Evolutionary conservation across 2,329 filamentous ascomycete genomes (phyloP), one percentile per base, ranked within the genome.

Genomic region (Byssochlamys sp.): DNA sequence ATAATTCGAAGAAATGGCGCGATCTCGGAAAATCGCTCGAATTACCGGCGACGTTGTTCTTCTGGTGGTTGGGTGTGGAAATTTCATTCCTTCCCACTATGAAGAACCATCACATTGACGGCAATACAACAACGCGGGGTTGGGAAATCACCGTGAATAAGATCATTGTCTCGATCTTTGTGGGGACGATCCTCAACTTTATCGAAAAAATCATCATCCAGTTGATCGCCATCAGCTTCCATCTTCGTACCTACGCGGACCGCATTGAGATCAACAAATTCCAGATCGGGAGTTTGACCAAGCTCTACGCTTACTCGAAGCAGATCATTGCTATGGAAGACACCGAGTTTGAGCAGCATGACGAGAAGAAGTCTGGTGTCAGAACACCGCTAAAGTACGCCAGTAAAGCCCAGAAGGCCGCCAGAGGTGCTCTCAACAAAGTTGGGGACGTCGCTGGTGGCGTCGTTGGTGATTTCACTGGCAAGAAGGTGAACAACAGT

Each of bases 191-290:
- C 2, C 78, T 96, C 60, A 96, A 97, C 73, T 87, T 94, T 59
- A 79, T 87, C 55, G 91, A 96, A 73, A 97, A 96, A 78, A 88
- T 96, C 59, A 82, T 95, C 63, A 95, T 96, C 57, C 91, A 96
- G 69, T 86, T 95, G 75, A 95, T 97, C 64, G 91, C 92, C 31
- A 91, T 91, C 58, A 91, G 88, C 60, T 97, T 97, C 73, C 92
- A 97, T 71, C 79, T 89, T 58, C 84, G 92, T 51, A 96, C 92
- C 0, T 97, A 97, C 67, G 86, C 89, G 26, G 90, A 92, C 65
- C 81, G 92, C 14, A 96, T 96, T 65, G 90, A 94, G 60, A 81
- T 92, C 71, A 95, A 96, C 78, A 95, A 95, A 70, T 90, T 91
- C 62, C 89, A 95, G 67, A 91, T 96, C 58, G 84, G 80, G 10